Evolutionary conservation across 2,329 filamentous ascomycete genomes (phyloP).

Genomic region (Byssochlamys sp.): DNA sequence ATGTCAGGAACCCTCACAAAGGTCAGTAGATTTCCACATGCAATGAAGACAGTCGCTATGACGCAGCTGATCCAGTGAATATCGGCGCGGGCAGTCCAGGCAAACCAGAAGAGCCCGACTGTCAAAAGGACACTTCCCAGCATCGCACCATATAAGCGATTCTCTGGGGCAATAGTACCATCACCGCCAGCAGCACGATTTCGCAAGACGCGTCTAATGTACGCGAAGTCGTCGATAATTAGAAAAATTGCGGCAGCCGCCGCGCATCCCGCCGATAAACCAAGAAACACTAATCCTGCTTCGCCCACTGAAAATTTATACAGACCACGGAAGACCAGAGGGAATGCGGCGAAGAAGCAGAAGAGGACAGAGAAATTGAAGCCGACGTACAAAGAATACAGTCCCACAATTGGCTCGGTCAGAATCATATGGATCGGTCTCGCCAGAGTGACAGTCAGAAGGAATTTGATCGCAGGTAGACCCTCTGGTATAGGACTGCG

Average conservation of each 20-base stretch:
- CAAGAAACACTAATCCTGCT: constrained; percentile 43
- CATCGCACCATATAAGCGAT: constrained; percentile 40
- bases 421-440: constrained; percentile 57
- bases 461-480: background rate
- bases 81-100: constrained; percentile 33
- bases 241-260: constrained; percentile 33
- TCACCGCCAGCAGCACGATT: constrained; percentile 9
- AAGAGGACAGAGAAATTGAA: constrained; percentile 72
- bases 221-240: constrained; percentile 10
- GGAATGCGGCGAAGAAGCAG: constrained; percentile 74
- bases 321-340: constrained; percentile 41
- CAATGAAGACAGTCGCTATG: constrained; percentile 16
- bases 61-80: constrained; percentile 33
- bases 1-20: constrained; percentile 35
- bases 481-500: constrained; percentile 24
- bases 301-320: constrained; percentile 43
- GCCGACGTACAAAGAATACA: background rate
- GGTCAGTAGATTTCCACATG: constrained; percentile 18
- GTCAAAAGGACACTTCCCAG: constrained; percentile 42
- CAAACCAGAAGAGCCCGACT: constrained; percentile 40
- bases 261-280: constrained; percentile 62
- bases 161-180: constrained; percentile 42
- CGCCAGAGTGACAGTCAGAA: constrained; percentile 19
- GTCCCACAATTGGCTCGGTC: constrained; percentile 16
- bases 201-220: constrained; percentile 8